Base-by-base conservation (phyloP, 306 rosid genomes). In the Ziziphus jujuba region DNA sequence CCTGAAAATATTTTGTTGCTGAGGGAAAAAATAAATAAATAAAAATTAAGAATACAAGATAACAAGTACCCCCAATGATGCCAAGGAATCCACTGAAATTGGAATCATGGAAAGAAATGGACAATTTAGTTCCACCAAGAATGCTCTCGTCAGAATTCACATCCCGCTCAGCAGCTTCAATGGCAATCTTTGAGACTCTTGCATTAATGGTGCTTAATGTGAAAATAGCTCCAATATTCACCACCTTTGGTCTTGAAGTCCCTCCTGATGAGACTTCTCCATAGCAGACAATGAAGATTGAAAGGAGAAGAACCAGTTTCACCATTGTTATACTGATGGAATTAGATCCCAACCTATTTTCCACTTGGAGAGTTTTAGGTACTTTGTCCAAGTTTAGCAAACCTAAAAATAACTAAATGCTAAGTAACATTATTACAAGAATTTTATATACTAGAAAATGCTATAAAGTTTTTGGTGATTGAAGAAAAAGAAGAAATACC, bases 31-130 rank as follows among this genome's bases (percentile, higher is more conserved):
- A 38, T 50, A 47, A 28, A 1, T 28, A 28, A 28, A 28, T 28
- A 15, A n/a, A 52, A 25, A 66, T n/a, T n/a, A 12, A 28, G 1
- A 17, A 20, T n/a, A 51, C 23, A 20, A 36, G 28, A 55, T 14
- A 58, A 22, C 23, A 2, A 2, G n/a, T 84, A 84, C 88, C 88
- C 31, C 88, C 83, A 20, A 76, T 25, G 57, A 84, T 81, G 63
- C 81, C 76, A 47, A 80, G 88, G 72, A 80, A 84, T 60, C 84
- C 88, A 53, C 85, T 84, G 74, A 49, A 72, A 63, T 84, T 80
- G 33, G 88, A 57, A 64, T 80, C 76, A 54, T 70, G 74, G 16
- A 80, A 55, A 15, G 65, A 38, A 13, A 84, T 69, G 7, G 85
- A 84, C 25, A 84, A 51, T 57, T 77, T 84, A 54, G 75, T 74